These are phyloP conservation scores for Ilex paraguariensis DNA, from an alignment of 305 asterid species.

Conservation along the genomic window DNA sequence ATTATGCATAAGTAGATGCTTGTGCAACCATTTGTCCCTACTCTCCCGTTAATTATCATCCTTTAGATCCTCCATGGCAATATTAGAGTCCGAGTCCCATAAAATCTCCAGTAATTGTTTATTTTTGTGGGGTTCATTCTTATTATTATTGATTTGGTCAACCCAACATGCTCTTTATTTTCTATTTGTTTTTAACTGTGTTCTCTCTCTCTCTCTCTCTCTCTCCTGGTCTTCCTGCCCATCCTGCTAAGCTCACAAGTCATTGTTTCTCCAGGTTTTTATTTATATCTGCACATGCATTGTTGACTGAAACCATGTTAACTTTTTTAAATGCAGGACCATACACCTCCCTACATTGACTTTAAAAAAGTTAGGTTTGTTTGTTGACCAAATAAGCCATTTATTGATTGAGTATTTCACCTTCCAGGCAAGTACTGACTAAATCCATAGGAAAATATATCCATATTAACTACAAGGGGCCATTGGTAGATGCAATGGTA, in stretches of 20 bases:
- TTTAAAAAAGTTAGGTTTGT: conserved; percentile 36
- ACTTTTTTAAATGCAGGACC: conserved; percentile 44
- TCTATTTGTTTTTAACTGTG: neutral
- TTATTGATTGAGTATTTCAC: neutral
- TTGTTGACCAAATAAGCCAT: conserved; percentile 44
- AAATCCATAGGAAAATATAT: neutral
- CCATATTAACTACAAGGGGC: conserved; percentile 2
- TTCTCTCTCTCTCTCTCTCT: neutral
- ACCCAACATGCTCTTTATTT: neutral
- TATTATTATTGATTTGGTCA: neutral
- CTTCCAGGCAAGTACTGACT: neutral
- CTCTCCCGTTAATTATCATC: too few species aligned
- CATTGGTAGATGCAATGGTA: too few species aligned
- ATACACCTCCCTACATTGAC: conserved; percentile 50
- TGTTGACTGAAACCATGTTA: conserved; percentile 73
- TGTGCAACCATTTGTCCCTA: too few species aligned
- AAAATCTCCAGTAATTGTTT: too few species aligned
- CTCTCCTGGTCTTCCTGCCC: neutral
- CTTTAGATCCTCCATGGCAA: too few species aligned
- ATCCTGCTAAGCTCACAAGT: conserved; percentile 8
- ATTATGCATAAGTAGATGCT: too few species aligned
- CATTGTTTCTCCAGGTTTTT: conserved; percentile 20
- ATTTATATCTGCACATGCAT: conserved; percentile 55
- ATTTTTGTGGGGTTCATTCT: too few species aligned
- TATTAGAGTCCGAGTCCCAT: too few species aligned